Evolutionary conservation across 345 rosid genomes (phyloP).

Genomic region (Tarenaya hassleriana): DNA sequence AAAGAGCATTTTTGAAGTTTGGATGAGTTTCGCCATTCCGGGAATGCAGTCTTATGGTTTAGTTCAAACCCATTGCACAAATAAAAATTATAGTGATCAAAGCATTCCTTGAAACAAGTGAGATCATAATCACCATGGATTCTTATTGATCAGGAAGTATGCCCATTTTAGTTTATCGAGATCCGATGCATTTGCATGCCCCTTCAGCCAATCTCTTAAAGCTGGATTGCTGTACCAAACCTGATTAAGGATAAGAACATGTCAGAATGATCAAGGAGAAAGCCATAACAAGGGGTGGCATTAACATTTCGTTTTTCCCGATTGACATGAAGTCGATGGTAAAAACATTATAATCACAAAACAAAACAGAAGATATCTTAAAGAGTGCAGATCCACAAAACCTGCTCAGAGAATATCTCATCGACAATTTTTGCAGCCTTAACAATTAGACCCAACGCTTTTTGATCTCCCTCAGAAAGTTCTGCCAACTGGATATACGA

Average conservation of each 20-base stretch:
- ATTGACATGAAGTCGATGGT: too few species aligned
- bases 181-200: slow-evolving; percentile 58
- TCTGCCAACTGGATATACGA: slow-evolving; percentile 54
- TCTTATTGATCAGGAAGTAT: slow-evolving; percentile 73
- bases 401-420: slow-evolving; percentile 81
- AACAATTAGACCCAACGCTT: slow-evolving; percentile 55
- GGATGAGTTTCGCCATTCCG: too few species aligned
- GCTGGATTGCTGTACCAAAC: slow-evolving; percentile 80
- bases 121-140: slow-evolving; percentile 63
- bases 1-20: too few species aligned
- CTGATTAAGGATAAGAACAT: slow-evolving; percentile 30
- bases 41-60: too few species aligned
- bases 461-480: slow-evolving; percentile 56
- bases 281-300: too few species aligned
- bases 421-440: slow-evolving; percentile 80
- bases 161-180: slow-evolving; percentile 63
- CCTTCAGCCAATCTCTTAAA: slow-evolving; percentile 77
- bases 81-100: too few species aligned
- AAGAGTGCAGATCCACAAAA: slow-evolving; percentile 17
- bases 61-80: too few species aligned
- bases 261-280: too few species aligned
- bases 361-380: background rate
- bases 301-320: too few species aligned
- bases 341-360: too few species aligned
- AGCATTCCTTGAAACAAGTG: too few species aligned